These are phyloP conservation scores for Aspergillus niger DNA, from an alignment of 2,329 filamentous ascomycete genomes.

Conservation along the genomic window DNA sequence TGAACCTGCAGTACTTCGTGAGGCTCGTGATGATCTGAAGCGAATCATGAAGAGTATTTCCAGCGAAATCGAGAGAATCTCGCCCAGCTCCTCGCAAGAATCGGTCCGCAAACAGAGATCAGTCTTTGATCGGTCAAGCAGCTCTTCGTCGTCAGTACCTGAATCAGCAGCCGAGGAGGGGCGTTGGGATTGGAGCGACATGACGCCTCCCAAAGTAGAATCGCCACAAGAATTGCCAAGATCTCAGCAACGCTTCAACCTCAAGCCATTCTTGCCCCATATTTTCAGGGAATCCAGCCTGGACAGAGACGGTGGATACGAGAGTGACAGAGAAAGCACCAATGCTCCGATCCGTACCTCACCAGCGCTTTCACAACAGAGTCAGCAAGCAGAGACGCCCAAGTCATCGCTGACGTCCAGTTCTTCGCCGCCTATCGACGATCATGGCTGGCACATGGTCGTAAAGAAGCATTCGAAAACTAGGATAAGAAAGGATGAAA, in stretches of 20 bases:
- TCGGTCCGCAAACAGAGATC: constrained; percentile 41
- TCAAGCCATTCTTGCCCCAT: constrained; percentile 38
- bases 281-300: constrained; percentile 32
- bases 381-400: constrained; percentile 34
- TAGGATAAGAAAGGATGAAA: constrained; percentile 17
- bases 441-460: constrained; percentile 39
- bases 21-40: constrained; percentile 39
- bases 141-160: constrained; percentile 47
- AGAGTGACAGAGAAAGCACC: constrained; percentile 35
- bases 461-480: constrained; percentile 20
- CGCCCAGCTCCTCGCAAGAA: constrained; percentile 47
- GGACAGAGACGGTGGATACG: constrained; percentile 36
- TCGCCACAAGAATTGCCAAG: constrained; percentile 37
- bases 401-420: constrained; percentile 25
- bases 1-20: constrained; percentile 33
- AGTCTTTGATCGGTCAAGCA: constrained; percentile 51
- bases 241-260: constrained; percentile 27
- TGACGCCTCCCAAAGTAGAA: constrained; percentile 32
- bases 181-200: constrained; percentile 35
- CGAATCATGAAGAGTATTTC: constrained; percentile 40
- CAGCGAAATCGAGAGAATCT: constrained; percentile 45
- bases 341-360: constrained; percentile 27
- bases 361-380: constrained; percentile 33
- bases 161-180: constrained; percentile 44
- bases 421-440: constrained; percentile 25